These are phyloP conservation scores for Blastobotrys mokoenaii DNA, from an alignment of 805 yeast genomes.

Conservation along the genomic window DNA sequence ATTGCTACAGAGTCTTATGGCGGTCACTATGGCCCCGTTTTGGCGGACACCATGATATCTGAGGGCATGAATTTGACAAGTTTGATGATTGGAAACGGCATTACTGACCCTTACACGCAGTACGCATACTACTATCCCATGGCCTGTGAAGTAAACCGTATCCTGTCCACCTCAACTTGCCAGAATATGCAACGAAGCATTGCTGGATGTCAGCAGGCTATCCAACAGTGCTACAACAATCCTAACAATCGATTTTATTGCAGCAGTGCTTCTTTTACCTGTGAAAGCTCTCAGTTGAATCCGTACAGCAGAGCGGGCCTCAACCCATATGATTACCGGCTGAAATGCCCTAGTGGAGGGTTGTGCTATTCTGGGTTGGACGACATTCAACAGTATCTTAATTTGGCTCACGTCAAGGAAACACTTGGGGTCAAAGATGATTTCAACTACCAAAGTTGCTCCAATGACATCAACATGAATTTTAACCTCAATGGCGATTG, in stretches of 20 bases:
- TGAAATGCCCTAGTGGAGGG: slow-evolving; percentile 40
- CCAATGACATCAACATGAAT: slow-evolving; percentile 61
- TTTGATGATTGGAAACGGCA: slow-evolving; percentile 85
- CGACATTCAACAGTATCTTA: slow-evolving; percentile 44
- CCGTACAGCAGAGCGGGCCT: slow-evolving; percentile 55
- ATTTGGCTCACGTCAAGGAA: slow-evolving; percentile 44
- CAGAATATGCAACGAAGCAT: slow-evolving; percentile 50
- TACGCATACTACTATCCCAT: slow-evolving; percentile 76
- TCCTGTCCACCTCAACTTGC: slow-evolving; percentile 61
- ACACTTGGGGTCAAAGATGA: slow-evolving; percentile 56
- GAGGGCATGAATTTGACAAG: slow-evolving; percentile 61
- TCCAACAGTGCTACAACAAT: slow-evolving; percentile 60
- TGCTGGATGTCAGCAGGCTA: slow-evolving; percentile 57
- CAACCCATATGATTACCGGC: slow-evolving; percentile 59
- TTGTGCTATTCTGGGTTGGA: slow-evolving; percentile 50
- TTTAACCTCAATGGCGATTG: slow-evolving; percentile 56
- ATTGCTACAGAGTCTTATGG: slow-evolving; percentile 93
- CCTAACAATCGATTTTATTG: slow-evolving; percentile 61
- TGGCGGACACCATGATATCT: slow-evolving; percentile 47
- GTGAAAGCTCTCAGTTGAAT: slow-evolving; percentile 57
- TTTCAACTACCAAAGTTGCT: slow-evolving; percentile 58
- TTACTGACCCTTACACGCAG: slow-evolving; percentile 78
- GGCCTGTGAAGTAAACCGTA: slow-evolving; percentile 85
- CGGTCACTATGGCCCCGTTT: slow-evolving; percentile 88
- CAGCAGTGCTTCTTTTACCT: slow-evolving; percentile 77